Evolutionary conservation across 2,329 filamentous ascomycete species (phyloP).

Genomic region (Neoarthrinium moseri): DNA sequence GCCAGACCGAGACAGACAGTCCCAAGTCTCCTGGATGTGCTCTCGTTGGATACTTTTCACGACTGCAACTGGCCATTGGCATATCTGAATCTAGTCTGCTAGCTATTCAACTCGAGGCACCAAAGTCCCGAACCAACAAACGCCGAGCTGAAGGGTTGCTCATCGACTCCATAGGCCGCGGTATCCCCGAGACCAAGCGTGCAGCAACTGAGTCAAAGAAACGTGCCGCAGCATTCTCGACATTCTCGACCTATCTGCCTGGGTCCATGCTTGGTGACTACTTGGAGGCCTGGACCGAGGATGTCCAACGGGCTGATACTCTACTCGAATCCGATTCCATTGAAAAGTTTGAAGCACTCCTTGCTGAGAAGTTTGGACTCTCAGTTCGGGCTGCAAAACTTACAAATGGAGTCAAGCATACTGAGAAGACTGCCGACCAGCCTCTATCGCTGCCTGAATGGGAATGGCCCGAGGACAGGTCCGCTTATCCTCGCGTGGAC

Average conservation of each 20-base stretch:
- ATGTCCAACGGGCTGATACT: slow-evolving; percentile 46
- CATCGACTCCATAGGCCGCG: slow-evolving; percentile 72
- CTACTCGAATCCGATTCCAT: slow-evolving; percentile 45
- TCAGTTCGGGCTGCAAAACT: slow-evolving; percentile 24
- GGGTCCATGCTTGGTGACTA: slow-evolving; percentile 52
- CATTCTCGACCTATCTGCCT: slow-evolving; percentile 40
- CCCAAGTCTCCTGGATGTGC: slow-evolving; percentile 35
- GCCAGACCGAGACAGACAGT: slow-evolving; percentile 31
- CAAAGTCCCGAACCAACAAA: slow-evolving; percentile 53
- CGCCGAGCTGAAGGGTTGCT: slow-evolving; percentile 60
- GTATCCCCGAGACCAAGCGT: slow-evolving; percentile 42
- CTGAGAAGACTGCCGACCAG: slow-evolving; percentile 17
- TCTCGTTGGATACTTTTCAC: slow-evolving; percentile 62
- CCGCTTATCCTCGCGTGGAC: slow-evolving; percentile 55
- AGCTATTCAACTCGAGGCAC: slow-evolving; percentile 67
- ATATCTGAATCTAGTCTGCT: slow-evolving; percentile 63
- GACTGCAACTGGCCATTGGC: slow-evolving; percentile 65
- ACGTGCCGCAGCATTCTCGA: slow-evolving; percentile 25
- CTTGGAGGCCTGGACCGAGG: slow-evolving; percentile 41
- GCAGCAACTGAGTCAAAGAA: slow-evolving; percentile 28
- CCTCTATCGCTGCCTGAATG: slow-evolving; percentile 40
- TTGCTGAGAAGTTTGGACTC: slow-evolving; percentile 50
- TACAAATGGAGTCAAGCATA: slow-evolving; percentile 18
- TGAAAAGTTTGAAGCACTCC: slow-evolving; percentile 46
- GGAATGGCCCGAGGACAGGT: slow-evolving; percentile 44